Base-by-base conservation (phyloP, 208 protist genomes). In the Borovskyia barvae region DNA sequence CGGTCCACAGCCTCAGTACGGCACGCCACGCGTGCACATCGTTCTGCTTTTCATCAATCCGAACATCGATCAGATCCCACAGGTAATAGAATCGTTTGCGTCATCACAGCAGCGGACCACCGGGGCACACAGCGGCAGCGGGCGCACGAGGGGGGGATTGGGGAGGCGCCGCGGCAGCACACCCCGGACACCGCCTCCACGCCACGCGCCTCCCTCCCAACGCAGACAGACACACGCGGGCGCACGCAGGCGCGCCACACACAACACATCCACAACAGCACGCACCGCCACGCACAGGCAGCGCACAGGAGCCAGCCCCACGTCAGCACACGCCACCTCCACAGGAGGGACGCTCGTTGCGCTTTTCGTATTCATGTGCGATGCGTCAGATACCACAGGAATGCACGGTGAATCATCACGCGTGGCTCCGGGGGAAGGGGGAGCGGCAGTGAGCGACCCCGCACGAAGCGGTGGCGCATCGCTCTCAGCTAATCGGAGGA, bases 301-400 rank as follows among this genome's bases (percentile, higher is more conserved):
- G 7, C 3, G 12, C 43, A 25, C 8, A 12, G 5, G 25, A 17
- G 15, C n/a, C 14, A 35, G 19, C 19, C 3, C 29, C 61, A 46
- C 35, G 33, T 72, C 65, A 64, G 65, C 22, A 49, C 40, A 50
- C 54, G 29, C 56, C 47, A 3, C 48, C 30, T 37, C 66, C 32
- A 43, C 47, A 49, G 33, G 60, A 54, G 50, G 70, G 42, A 55
- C 52, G 65, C 62, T 70, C 68, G 69, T 75, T 68, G 76, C 80
- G 72, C 73, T 81, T 74, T 82, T 71, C 72, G 70, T 35, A 71
- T 15, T 62, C 65, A 57, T 54, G 52, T 51, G 57, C 11, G 29
- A 28, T 37, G n/a, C 11, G 45, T 88, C 81, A 76, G 81, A 88
- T 88, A 84, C 81, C 81, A 88, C 81, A 88, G 81, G 81, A 86